These are phyloP conservation scores for Actinomucor elegans DNA, from an alignment of 371 early-diverging fungal species.

Conservation along the genomic window DNA sequence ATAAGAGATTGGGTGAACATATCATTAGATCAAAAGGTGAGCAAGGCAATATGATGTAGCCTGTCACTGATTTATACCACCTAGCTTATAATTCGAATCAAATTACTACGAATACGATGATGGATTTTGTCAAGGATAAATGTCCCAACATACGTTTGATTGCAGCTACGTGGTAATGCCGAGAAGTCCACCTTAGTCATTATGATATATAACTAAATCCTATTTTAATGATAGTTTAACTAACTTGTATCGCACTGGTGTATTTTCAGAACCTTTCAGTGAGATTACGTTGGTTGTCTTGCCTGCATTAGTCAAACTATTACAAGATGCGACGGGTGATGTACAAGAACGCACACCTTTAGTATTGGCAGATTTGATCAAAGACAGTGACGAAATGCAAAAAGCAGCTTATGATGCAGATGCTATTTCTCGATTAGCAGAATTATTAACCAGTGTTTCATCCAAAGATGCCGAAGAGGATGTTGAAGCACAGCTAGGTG, in stretches of 20 bases:
- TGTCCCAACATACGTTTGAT: constrained; percentile 67
- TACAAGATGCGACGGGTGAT: constrained; percentile 53
- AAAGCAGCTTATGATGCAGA: constrained; percentile 79
- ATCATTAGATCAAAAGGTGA: constrained; percentile 55
- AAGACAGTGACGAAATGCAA: constrained; percentile 77
- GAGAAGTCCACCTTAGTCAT: neutral
- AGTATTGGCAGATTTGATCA: constrained; percentile 74
- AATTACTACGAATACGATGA: constrained; percentile 50
- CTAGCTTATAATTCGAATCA: constrained; percentile 29
- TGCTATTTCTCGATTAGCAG: constrained; percentile 68
- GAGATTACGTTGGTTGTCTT: constrained; percentile 63
- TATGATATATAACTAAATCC: too few relatives aligned
- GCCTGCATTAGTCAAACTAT: constrained; percentile 77
- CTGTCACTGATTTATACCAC: neutral
- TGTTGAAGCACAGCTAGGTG: constrained; percentile 29
- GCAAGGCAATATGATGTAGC: neutral
- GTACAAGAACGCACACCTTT: constrained; percentile 74
- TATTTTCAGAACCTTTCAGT: constrained; percentile 57
- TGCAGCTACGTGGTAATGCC: constrained; percentile 65
- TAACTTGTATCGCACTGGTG: constrained; percentile 65
- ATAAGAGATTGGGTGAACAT: constrained; percentile 51
- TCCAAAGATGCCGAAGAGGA: constrained; percentile 46
- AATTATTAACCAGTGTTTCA: constrained; percentile 51
- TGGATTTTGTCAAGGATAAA: constrained; percentile 64
- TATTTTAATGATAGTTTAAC: constrained; percentile 69